Base-by-base conservation (phyloP, 805 yeast genomes). In the Barnettozyma sp. region DNA sequence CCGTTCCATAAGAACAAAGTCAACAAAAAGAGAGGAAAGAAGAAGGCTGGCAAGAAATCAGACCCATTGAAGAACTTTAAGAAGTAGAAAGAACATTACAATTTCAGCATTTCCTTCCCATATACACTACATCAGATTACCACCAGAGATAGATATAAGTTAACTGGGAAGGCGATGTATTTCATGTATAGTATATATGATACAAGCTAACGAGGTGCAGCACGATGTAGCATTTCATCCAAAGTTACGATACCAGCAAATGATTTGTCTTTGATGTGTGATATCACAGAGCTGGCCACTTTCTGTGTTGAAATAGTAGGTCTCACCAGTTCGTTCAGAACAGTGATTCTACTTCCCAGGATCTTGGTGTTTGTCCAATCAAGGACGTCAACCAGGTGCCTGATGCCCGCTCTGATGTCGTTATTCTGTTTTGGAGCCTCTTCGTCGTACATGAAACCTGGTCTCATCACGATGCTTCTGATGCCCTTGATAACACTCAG, bases 371-470 rank as follows among this genome's bases (percentile, higher is more conserved):
- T 76, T 12, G 68, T 61, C 37, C 57, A 54, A 43, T 69, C 65
- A 28, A 71, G 59, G 4, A 66, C 20, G 30, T 66, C 62, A 19
- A 82, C 55, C 2, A 66, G 57, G 16, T 50, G 42, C 38, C 67
- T 70, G 30, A 79, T 41, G 1, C 60, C 38, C 10, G 62, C 58
- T 38, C 84, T 58, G 18, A 58, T 61, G 22, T 51, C 48, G 6
- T 49, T 43, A 7, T 52, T 44, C n/a, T n/a, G n/a, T n/a, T n/a
- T n/a, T n/a, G n/a, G n/a, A 3, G 52, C 44, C 28, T 50, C 50
- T 24, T 66, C 73, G 51, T 84, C 94, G 50, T 62, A 82, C 87
- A 87, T 78, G 47, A 86, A 75, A 0, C 94, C 94, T 0, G 96
- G 96, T 41, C 95, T 68, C 58, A 83, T 43, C 12, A 82, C 54